Percentiles rank a stretch among this genome's conserved stretches.
Evolutionary conservation across 83 land plant species (phyloP).

Genomic region (Picea abies): DNA sequence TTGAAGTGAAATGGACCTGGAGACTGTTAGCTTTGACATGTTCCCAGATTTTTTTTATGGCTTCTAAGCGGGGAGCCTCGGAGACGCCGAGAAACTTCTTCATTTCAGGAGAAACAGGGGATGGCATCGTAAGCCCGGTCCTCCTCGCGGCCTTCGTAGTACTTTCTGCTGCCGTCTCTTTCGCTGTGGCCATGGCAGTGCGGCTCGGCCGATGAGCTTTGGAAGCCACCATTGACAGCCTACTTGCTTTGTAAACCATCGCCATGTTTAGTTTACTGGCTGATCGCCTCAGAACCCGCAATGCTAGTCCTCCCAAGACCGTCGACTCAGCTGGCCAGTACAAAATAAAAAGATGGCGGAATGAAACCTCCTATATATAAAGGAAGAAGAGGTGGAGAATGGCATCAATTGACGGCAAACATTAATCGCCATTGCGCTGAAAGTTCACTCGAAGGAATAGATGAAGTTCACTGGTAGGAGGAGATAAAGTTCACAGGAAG

Average conservation of each 20-base stretch:
- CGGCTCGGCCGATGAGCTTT: background rate
- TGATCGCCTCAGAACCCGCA: too few species aligned
- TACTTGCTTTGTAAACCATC: background rate
- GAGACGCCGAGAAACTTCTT: constrained; percentile 44
- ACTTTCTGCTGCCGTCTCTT: constrained; percentile 25
- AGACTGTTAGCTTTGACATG: constrained; percentile 52
- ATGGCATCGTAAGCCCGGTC: constrained; percentile 37
- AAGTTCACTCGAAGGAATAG: too few species aligned
- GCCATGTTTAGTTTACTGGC: background rate
- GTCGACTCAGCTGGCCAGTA: too few species aligned
- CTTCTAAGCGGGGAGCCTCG: constrained; percentile 47
- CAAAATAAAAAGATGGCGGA: too few species aligned
- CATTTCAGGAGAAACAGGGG: constrained; percentile 39
- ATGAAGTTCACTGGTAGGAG: too few species aligned
- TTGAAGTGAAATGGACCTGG: constrained; percentile 27
- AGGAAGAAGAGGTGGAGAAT: too few species aligned
- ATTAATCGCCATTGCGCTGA: too few species aligned
- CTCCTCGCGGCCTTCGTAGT: constrained; percentile 1
- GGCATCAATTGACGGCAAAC: too few species aligned
- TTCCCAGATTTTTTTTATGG: constrained; percentile 55
- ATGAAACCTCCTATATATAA: too few species aligned
- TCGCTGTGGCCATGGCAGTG: constrained; percentile 14
- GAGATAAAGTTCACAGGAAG: too few species aligned
- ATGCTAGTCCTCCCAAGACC: too few species aligned
- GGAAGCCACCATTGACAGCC: background rate